phyloP scores from a whole-genome alignment of 139 green algal species.

The Coelastrella sp. region DNA sequence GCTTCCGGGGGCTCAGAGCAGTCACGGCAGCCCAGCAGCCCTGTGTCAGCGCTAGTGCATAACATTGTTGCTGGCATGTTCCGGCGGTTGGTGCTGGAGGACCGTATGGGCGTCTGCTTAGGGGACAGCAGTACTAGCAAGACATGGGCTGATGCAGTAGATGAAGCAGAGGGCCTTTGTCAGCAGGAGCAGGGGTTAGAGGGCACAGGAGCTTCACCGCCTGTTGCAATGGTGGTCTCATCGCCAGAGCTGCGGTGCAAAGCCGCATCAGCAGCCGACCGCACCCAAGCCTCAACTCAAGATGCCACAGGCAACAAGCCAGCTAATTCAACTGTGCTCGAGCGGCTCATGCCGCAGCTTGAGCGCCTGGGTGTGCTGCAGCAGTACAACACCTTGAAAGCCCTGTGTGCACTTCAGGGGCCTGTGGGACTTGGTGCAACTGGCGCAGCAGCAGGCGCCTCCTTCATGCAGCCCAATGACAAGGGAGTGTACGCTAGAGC shows the following conservation, averaged over 20 bases:
- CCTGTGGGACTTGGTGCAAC: not conserved
- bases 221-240: not conserved
- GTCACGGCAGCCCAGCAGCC: not conserved
- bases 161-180: too few species aligned
- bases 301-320: not conserved
- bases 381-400: constrained; percentile 14
- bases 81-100: not conserved
- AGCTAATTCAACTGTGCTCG: not conserved
- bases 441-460: not conserved
- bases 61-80: constrained; percentile 10
- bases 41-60: not conserved
- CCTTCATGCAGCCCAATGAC: not conserved
- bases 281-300: not conserved
- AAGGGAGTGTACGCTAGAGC: not conserved
- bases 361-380: constrained; percentile 20
- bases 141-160: too few species aligned
- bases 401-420: not conserved
- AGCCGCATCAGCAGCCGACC: not conserved
- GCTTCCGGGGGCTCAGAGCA: not conserved
- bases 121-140: too few species aligned
- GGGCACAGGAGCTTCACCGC: too few species aligned
- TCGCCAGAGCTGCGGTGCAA: not conserved
- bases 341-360: constrained; percentile 22
- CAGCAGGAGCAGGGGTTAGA: too few species aligned
- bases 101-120: too few species aligned